Evolutionary conservation across 1,284 basidiomycete genomes (phyloP).

Genomic region (Exobasidium cylindrosporum): DNA sequence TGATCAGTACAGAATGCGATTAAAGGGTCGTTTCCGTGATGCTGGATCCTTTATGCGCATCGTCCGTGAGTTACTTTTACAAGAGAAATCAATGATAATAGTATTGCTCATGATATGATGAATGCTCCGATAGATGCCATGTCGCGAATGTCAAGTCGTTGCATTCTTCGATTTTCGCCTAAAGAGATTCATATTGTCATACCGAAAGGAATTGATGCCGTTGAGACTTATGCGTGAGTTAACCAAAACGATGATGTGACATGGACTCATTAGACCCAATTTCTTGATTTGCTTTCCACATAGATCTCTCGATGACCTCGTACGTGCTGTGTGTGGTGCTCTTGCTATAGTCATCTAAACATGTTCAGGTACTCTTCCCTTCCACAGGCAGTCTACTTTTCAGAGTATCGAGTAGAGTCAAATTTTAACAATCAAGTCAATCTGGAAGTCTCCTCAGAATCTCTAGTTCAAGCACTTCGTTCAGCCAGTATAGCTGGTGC

Average conservation of each 20-base stretch:
- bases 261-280: not conserved
- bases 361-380: too few relatives aligned
- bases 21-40: slow-evolving; percentile 7
- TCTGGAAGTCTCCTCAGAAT: slow-evolving; percentile 53
- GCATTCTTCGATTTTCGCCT: slow-evolving; percentile 49
- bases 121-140: slow-evolving; percentile 32
- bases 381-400: slow-evolving; percentile 22
- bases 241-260: not conserved
- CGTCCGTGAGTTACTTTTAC: slow-evolving; percentile 4
- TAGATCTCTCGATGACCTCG: not conserved
- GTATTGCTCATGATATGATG: not conserved
- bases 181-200: slow-evolving; percentile 53
- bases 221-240: slow-evolving; percentile 54
- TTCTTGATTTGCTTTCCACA: slow-evolving; percentile 12
- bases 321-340: not conserved
- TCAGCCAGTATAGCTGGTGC: slow-evolving; percentile 37
- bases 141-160: slow-evolving; percentile 44
- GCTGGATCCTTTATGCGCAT: slow-evolving; percentile 5
- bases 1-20: not conserved
- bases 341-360: too few relatives aligned
- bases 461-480: slow-evolving; percentile 46
- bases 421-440: slow-evolving; percentile 55
- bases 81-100: not conserved
- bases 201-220: slow-evolving; percentile 33
- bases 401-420: slow-evolving; percentile 52